These are phyloP conservation scores for Sphaerostilbella broomeana DNA, from an alignment of 2,329 filamentous ascomycete species.

Conservation along the genomic window DNA sequence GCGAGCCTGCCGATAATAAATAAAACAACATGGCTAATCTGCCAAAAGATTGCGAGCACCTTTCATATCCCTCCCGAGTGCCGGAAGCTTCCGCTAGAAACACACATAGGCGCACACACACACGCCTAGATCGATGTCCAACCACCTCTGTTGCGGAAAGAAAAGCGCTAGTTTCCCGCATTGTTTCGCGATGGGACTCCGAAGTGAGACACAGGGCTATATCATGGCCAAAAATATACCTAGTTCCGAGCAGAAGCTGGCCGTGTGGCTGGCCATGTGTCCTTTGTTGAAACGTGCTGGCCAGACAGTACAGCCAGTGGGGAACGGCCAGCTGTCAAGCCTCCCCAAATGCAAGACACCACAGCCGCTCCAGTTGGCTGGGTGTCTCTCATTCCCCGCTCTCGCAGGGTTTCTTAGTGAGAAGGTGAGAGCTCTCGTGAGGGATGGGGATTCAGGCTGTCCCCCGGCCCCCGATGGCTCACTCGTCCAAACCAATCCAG, in stretches of 20 bases:
- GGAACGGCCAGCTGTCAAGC: slow-evolving; percentile 27
- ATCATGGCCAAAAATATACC: slow-evolving; percentile 16
- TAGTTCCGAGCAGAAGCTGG: slow-evolving; percentile 12
- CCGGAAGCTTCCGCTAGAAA: slow-evolving; percentile 8
- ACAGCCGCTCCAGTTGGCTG: slow-evolving; percentile 14
- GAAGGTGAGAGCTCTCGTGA: slow-evolving; percentile 3
- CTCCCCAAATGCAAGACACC: slow-evolving; percentile 17
- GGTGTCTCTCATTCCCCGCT: slow-evolving; percentile 11
- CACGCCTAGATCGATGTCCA: too few relatives aligned
- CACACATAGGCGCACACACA: slow-evolving; percentile 10
- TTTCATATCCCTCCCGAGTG: slow-evolving; percentile 6
- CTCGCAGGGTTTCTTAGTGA: slow-evolving; percentile 9
- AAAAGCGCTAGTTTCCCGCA: slow-evolving; percentile 4
- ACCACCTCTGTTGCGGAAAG: slow-evolving; percentile 3
- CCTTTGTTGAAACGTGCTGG: slow-evolving; percentile 31
- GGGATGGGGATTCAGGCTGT: slow-evolving; percentile 6
- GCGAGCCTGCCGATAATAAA: too few relatives aligned
- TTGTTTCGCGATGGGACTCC: slow-evolving; percentile 7
- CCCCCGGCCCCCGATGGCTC: too few relatives aligned
- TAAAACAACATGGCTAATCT: too few relatives aligned
- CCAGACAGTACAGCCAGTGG: slow-evolving; percentile 25
- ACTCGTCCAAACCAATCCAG: too few relatives aligned
- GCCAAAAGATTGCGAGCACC: too few relatives aligned
- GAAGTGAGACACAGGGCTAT: slow-evolving; percentile 16
- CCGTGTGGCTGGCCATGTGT: slow-evolving; percentile 32